A percentile compares a stretch with the other conserved stretches of the same genome.
phyloP scores from a whole-genome alignment of 169 alveolate species.

The Cryptosporidium sp. region DNA sequence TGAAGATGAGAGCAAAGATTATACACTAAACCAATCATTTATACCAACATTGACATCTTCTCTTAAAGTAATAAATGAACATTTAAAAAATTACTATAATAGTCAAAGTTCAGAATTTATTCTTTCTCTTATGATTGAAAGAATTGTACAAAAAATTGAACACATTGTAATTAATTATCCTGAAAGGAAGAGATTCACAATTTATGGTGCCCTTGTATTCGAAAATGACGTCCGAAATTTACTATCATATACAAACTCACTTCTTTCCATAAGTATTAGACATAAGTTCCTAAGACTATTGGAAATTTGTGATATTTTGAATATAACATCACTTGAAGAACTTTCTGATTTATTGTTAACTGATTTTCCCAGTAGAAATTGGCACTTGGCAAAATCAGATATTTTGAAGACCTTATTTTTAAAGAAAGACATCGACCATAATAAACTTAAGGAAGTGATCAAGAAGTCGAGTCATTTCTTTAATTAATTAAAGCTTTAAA shows the following conservation, averaged over 20 bases:
- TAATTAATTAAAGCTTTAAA: not conserved
- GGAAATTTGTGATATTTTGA: conserved; percentile 64
- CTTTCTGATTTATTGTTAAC: conserved; percentile 49
- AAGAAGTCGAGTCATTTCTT: conserved; percentile 50
- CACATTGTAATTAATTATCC: conserved; percentile 63
- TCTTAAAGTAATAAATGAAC: conserved; percentile 59
- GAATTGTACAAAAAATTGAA: conserved; percentile 62
- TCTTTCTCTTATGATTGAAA: conserved; percentile 68
- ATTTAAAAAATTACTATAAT: conserved; percentile 49
- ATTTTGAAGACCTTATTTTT: conserved; percentile 28
- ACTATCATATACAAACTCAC: conserved; percentile 62
- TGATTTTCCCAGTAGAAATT: conserved; percentile 70
- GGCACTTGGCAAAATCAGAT: conserved; percentile 58
- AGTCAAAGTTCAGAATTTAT: conserved; percentile 49
- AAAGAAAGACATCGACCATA: conserved; percentile 48
- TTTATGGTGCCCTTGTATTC: conserved; percentile 71
- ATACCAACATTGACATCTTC: conserved; percentile 44
- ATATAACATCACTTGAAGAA: conserved; percentile 54
- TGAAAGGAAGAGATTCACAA: conserved; percentile 53
- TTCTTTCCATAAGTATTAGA: conserved; percentile 63
- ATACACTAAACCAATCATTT: conserved; percentile 55
- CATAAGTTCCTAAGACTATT: conserved; percentile 54
- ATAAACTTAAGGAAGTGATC: conserved; percentile 11
- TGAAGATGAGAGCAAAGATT: conserved; percentile 67
- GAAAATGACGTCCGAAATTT: conserved; percentile 66